Conservation (phyloP, 1,284 basidiomycete genomes). For the Sporisorium scitamineum region DNA sequence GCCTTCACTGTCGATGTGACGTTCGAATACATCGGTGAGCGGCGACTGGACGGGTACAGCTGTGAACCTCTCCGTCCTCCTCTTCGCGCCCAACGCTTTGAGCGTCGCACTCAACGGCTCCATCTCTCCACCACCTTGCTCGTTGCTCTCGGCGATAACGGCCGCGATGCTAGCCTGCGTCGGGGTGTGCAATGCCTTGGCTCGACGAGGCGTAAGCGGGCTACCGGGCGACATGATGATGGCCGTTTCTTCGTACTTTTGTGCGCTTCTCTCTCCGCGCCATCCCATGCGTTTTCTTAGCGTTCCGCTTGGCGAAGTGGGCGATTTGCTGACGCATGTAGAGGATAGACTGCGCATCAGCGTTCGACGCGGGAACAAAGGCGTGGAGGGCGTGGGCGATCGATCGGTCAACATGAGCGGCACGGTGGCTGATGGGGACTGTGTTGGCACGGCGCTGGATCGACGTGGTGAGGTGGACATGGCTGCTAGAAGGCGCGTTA, state of each 20-base stretch:
- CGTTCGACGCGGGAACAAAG: slow-evolving; percentile 33
- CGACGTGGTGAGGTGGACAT: slow-evolving; percentile 11
- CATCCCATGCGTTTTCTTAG: slow-evolving; percentile 41
- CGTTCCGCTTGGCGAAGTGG: slow-evolving; percentile 3
- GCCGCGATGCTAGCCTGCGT: slow-evolving; percentile 25
- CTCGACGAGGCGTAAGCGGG: slow-evolving; percentile 36
- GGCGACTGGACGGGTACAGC: slow-evolving; percentile 9
- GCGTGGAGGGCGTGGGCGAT: slow-evolving; percentile 28
- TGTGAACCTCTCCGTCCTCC: slow-evolving; percentile 15
- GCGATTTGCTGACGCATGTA: slow-evolving; percentile 24
- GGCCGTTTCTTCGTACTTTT: slow-evolving; percentile 6
- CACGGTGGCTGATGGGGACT: slow-evolving; percentile 11
- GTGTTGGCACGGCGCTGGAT: neutral
- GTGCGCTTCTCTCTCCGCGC: slow-evolving; percentile 9
- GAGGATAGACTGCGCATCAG: slow-evolving; percentile 37
- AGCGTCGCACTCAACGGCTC: slow-evolving; percentile 41
- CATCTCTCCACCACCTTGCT: neutral
- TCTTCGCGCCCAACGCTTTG: slow-evolving; percentile 36
- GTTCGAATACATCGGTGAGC: neutral
- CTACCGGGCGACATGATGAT: slow-evolving; percentile 36
- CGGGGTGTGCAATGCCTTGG: slow-evolving; percentile 29
- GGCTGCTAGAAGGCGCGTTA: slow-evolving; percentile 13
- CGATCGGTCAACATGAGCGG: slow-evolving; percentile 17
- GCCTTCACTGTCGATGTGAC: too few relatives aligned
- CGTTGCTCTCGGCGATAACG: neutral